phyloP scores from a whole-genome alignment of 257 asterid species.

The Mentha longifolia region DNA sequence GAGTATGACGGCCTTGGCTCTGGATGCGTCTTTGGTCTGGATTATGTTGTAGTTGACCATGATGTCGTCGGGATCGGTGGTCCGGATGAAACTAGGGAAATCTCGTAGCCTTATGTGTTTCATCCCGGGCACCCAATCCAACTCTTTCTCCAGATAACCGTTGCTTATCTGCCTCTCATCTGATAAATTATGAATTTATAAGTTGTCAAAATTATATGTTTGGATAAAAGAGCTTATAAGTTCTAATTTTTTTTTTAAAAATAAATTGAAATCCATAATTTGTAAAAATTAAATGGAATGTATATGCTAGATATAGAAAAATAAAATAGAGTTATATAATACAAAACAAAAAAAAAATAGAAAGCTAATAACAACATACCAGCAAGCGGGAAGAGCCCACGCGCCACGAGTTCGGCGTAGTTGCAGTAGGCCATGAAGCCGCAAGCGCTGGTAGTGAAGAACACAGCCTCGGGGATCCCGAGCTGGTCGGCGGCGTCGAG shows the following conservation, averaged over 20 bases:
- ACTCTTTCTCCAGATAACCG: conserved; percentile 51
- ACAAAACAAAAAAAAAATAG: too few relatives aligned
- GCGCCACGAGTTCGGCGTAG: conserved; percentile 45
- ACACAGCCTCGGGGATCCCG: conserved; percentile 62
- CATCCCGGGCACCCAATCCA: conserved; percentile 74
- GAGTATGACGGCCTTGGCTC: conserved; percentile 53
- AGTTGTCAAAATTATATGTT: too few relatives aligned
- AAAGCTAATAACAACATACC: conserved; percentile 42
- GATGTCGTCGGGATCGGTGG: conserved; percentile 60
- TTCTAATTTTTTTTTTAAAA: too few relatives aligned
- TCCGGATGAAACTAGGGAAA: conserved; percentile 62
- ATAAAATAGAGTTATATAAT: background rate
- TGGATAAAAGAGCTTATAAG: too few relatives aligned
- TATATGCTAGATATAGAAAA: too few relatives aligned
- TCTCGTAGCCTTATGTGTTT: conserved; percentile 57
- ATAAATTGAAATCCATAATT: too few relatives aligned
- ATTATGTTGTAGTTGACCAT: conserved; percentile 57
- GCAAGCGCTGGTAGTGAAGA: conserved; percentile 66
- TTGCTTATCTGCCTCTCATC: conserved; percentile 55
- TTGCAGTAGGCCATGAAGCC: conserved; percentile 60
- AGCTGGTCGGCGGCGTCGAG: conserved; percentile 64
- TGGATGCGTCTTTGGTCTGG: conserved; percentile 48
- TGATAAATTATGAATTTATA: background rate
- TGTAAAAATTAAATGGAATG: too few relatives aligned
- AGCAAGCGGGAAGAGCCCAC: conserved; percentile 60